Conservation (phyloP, 495 filamentous ascomycete genomes). For the Eremomyces bilateralis region DNA sequence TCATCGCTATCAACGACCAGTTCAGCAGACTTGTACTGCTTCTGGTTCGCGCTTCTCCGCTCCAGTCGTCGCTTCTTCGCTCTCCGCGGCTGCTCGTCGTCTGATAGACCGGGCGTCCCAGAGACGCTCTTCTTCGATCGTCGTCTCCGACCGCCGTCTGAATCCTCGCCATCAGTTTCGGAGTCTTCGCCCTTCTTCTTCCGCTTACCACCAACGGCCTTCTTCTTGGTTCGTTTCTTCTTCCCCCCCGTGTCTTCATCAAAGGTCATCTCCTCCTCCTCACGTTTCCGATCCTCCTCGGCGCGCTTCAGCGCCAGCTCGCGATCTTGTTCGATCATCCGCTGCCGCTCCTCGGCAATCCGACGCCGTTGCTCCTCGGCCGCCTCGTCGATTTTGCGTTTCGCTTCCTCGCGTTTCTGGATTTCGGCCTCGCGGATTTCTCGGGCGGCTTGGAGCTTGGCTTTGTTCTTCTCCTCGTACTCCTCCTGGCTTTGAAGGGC, state of each 20-base stretch:
- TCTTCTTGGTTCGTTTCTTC: constrained; percentile 49
- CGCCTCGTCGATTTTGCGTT: constrained; percentile 37
- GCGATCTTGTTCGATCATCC: constrained; percentile 54
- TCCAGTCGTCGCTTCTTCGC: constrained; percentile 21
- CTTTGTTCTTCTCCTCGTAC: constrained; percentile 83
- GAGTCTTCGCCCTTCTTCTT: constrained; percentile 43
- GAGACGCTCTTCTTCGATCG: constrained; percentile 9
- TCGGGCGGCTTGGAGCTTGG: constrained; percentile 54
- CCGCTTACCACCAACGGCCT: constrained; percentile 18
- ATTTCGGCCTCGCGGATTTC: constrained; percentile 58
- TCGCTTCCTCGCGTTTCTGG: constrained; percentile 47
- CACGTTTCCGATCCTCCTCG: constrained; percentile 46
- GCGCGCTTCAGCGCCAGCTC: constrained; percentile 43
- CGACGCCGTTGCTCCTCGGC: constrained; percentile 50
- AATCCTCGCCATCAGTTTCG: constrained; percentile 13
- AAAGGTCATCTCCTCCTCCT: constrained; percentile 49
- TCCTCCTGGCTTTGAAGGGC: constrained; percentile 65
- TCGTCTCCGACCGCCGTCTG: constrained; percentile 6
- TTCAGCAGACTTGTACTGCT: constrained; percentile 20
- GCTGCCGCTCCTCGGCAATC: constrained; percentile 61
- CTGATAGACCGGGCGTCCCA: constrained; percentile 7
- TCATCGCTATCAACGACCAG: constrained; percentile 17
- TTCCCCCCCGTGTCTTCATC: constrained; percentile 53
- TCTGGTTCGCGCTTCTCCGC: constrained; percentile 8
- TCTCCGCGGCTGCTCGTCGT: constrained; percentile 10